phyloP scores from a whole-genome alignment of 2,329 filamentous ascomycete genomes.

The Kalaharituber pfeilii region DNA sequence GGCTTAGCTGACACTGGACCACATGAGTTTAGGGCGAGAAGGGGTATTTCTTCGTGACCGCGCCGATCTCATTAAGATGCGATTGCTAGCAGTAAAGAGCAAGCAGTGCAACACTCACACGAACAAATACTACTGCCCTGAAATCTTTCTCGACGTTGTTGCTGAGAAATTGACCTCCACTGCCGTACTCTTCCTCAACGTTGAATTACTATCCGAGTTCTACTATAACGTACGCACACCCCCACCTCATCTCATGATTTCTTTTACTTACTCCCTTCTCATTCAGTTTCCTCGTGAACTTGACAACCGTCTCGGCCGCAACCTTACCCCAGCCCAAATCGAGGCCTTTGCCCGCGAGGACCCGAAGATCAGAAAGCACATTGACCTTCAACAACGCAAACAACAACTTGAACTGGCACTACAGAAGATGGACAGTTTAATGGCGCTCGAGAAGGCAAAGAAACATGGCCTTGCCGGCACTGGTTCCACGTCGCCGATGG shows the following conservation, averaged over 20 bases:
- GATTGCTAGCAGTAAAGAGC: constrained; percentile 69
- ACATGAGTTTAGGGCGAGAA: constrained; percentile 53
- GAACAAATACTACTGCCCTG: constrained; percentile 94
- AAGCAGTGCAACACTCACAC: constrained; percentile 68
- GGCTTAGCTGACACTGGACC: background rate
- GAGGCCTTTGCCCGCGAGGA: constrained; percentile 89
- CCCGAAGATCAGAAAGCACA: constrained; percentile 67
- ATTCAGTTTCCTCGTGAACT: constrained; percentile 65
- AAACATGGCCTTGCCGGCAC: constrained; percentile 1
- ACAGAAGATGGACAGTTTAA: constrained; percentile 84
- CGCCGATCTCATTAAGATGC: constrained; percentile 76
- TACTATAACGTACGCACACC: constrained; percentile 53
- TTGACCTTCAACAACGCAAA: constrained; percentile 84
- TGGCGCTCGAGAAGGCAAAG: constrained; percentile 49
- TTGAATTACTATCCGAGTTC: constrained; percentile 90
- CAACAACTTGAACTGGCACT: constrained; percentile 83
- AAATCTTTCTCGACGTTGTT: constrained; percentile 94
- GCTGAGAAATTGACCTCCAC: constrained; percentile 89
- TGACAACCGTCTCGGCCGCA: constrained; percentile 66
- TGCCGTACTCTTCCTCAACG: constrained; percentile 90
- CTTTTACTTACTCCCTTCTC: constrained; percentile 1
- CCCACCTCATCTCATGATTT: constrained; percentile 1
- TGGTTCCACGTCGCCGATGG: background rate
- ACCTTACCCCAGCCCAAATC: constrained; percentile 60
- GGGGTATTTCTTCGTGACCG: constrained; percentile 87